phyloP scores from a whole-genome alignment of 768 basidiomycete species.

The Termitomyces sp. region DNA sequence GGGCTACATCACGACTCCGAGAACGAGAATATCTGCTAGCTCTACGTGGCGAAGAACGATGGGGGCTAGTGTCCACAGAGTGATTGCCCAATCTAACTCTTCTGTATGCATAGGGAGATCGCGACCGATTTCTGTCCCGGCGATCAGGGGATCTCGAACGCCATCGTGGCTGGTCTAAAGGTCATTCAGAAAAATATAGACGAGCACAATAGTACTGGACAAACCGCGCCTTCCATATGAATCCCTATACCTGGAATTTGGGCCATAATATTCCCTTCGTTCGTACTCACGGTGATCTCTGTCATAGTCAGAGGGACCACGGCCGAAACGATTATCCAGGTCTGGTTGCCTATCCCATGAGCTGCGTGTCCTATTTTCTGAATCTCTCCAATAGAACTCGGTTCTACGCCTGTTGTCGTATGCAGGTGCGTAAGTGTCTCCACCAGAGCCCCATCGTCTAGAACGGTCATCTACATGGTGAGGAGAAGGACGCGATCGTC shows the following conservation, averaged over 20 bases:
- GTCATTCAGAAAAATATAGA: not conserved
- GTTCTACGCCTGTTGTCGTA: slow-evolving; percentile 21
- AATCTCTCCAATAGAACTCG: slow-evolving; percentile 7
- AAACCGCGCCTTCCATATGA: slow-evolving; percentile 12
- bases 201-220: not conserved
- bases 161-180: slow-evolving; percentile 2
- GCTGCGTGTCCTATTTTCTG: slow-evolving; percentile 1
- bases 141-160: slow-evolving; percentile 19
- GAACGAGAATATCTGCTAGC: slow-evolving; percentile 5
- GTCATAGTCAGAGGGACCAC: slow-evolving; percentile 10
- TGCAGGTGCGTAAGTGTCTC: slow-evolving; percentile 26
- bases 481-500: slow-evolving; percentile 19
- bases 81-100: slow-evolving; percentile 23
- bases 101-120: slow-evolving; percentile 14
- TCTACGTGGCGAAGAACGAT: slow-evolving; percentile 13
- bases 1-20: slow-evolving; percentile 8
- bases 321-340: slow-evolving; percentile 6
- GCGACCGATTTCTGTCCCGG: slow-evolving; percentile 21
- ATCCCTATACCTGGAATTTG: slow-evolving; percentile 17
- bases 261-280: slow-evolving; percentile 11
- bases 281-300: slow-evolving; percentile 17
- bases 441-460: slow-evolving; percentile 12
- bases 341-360: slow-evolving; percentile 14
- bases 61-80: slow-evolving; percentile 20
- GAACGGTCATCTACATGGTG: slow-evolving; percentile 6